phyloP scores from a whole-genome alignment of 1,284 basidiomycete genomes.

The Chondrostereum purpureum region DNA sequence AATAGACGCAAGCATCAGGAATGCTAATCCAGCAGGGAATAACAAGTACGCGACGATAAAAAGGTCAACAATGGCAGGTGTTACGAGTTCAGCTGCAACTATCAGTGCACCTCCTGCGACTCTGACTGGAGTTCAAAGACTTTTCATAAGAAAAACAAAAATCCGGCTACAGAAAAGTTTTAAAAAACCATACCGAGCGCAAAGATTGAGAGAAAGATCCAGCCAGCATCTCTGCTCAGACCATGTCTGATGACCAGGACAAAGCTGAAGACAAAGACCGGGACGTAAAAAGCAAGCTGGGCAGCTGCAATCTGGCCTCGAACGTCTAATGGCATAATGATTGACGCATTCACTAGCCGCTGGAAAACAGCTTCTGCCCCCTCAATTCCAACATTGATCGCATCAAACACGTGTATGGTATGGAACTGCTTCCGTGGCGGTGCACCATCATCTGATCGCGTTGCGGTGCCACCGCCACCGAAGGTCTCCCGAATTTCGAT shows the following conservation, averaged over 20 bases:
- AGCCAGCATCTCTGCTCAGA: conserved; percentile 49
- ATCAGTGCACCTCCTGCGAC: conserved; percentile 50
- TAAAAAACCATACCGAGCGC: conserved; percentile 32
- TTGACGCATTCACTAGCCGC: too few species aligned
- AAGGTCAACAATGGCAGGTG: conserved; percentile 32
- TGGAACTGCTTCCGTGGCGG: not conserved
- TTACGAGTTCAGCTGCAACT: conserved; percentile 40
- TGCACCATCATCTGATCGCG: not conserved
- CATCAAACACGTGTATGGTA: not conserved
- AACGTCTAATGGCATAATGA: conserved; percentile 26
- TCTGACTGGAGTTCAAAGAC: conserved; percentile 33
- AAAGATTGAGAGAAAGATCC: conserved; percentile 54
- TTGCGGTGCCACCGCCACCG: too few species aligned
- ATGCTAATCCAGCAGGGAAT: conserved; percentile 47
- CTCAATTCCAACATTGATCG: not conserved
- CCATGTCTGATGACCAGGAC: conserved; percentile 44
- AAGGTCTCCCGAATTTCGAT: too few species aligned
- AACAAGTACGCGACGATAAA: conserved; percentile 46
- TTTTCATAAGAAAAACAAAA: not conserved
- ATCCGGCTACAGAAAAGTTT: conserved; percentile 4
- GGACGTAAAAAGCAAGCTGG: conserved; percentile 48
- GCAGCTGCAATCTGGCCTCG: conserved; percentile 51
- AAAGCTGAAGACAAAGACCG: conserved; percentile 38
- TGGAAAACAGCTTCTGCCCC: not conserved
- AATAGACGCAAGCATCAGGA: conserved; percentile 47